Evolutionary conservation across 352 stramenopile genomes (phyloP), one percentile per base, ranked within the genome.

Genomic region (Pythium oligandrum): DNA sequence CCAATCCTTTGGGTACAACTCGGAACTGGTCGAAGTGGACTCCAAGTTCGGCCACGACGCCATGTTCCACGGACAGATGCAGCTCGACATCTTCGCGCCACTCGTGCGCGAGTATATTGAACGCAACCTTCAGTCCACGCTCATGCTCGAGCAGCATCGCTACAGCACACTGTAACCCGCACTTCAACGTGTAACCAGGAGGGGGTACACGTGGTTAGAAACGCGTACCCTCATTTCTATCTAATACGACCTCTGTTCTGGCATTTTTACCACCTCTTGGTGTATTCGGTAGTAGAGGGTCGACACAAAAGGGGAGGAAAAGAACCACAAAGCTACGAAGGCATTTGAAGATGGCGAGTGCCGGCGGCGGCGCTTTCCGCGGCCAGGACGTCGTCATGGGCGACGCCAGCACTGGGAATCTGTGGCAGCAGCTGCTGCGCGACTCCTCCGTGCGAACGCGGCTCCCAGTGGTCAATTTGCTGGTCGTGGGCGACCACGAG

Each of bases 41-140:
- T 93, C 78, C 8, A 92, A 88, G 55, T 95, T 88, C 42, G 86
- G 86, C 34, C 86, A 96, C 61, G 86, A 95, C 57, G 61, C 86
- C 45, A 94, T 96, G 81, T 92, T 96, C 66, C 76, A 90, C 53
- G 59, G 53, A 1, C 80, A 89, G 57, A 88, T 91, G 76, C 77
- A 95, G 59, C 65, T 78, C 11, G 79, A 90, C 48, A 69, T 90
- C 12, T 88, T 94, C 55, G 65, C 77, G 30, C 69, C 79, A 36
- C 59, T 92, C 5, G 68, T 94, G 12, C 74, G 77, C 38, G 70
- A 88, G 33, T 86, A 79, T 60, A 55, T 92, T 30, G 81, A 92
- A 43, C 68, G 80, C n/a, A 60, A 85, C 55, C 66, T 92, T 36
- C 48, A 63, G 37, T 63, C 60, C 40, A 63, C 73, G 12, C 63